Evolutionary conservation across 1,284 basidiomycete species (phyloP), one percentile per base, ranked within the genome.

Genomic region (Trichosporon inkin): DNA sequence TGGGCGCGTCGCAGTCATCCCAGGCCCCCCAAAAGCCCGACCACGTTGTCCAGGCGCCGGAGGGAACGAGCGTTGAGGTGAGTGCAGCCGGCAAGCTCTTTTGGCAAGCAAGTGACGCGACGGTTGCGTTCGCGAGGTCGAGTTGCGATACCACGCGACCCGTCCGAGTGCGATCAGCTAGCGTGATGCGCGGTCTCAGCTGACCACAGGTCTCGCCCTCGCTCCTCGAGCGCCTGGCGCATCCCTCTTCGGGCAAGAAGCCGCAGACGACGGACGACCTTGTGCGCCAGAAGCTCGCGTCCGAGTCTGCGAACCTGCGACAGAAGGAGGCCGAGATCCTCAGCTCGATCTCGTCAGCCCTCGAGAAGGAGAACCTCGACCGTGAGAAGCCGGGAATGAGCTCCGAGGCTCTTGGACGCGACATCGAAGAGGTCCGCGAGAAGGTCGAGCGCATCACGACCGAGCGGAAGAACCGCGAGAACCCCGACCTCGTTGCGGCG

Each of bases 321-420:
- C 41, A 68, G 22, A 71, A 78, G 65, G 77, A 79, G 66, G 69
- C 71, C 10, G 72, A 75, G 61, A 79, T 79, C 60, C 65, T 79
- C 52, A 54, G 60, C 16, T 67, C 66, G 37, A 79, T 79, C 64
- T 71, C 69, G 1, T 67, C 71, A 0, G 77, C 76, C 32, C 65
- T 79, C 35, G 77, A 79, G 62, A 79, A 79, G 69, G 77, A 79
- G 66, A 79, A 79, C 67, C 61, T 79, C 55, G 74, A 78, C 65
- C 73, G 71, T 63, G 76, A 78, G 56, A 75, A 76, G 63, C 72
- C 76, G 0, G 76, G 77, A 10, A 72, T 77, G 71, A 70, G 64
- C 56, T 69, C 67, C 14, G 74, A 76, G 58, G 69, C 77, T 10
- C 65, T 80, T 35, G 68, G 73, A 1, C 67, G 74, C 63, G 78